Evolutionary conservation across 257 asterid species (phyloP).

Genomic region (Henckelia pumila): DNA sequence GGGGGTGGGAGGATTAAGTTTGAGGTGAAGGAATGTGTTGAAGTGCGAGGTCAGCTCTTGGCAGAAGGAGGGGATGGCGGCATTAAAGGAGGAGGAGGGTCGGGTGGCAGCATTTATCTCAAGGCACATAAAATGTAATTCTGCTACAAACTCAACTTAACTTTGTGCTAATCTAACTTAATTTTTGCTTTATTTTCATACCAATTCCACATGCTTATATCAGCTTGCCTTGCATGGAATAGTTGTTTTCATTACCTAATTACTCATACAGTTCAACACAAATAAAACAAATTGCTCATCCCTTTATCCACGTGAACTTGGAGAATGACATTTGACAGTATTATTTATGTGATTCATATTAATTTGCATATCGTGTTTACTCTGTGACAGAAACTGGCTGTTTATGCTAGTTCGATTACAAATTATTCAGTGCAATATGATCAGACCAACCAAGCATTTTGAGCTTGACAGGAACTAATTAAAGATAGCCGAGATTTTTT

Average conservation of each 20-base stretch:
- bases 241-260: neutral
- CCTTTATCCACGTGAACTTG: neutral
- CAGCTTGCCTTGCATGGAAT: slow-evolving; percentile 8
- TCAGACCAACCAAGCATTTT: neutral
- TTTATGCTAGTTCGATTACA: neutral
- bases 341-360: slow-evolving; percentile 2
- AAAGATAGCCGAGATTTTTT: too few species aligned
- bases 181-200: neutral
- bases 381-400: neutral
- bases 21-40: slow-evolving; percentile 35
- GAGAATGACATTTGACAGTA: neutral
- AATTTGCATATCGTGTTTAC: neutral
- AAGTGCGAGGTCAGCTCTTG: slow-evolving; percentile 50
- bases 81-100: slow-evolving; percentile 87
- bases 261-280: neutral
- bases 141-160: slow-evolving; percentile 24
- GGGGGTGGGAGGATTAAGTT: slow-evolving; percentile 90
- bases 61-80: slow-evolving; percentile 92
- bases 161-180: slow-evolving; percentile 1
- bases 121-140: slow-evolving; percentile 64
- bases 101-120: slow-evolving; percentile 85
- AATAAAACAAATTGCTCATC: neutral
- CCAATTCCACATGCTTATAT: slow-evolving; percentile 2
- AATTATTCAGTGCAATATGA: too few species aligned
- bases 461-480: neutral